Conservation (phyloP, 75 land plant genomes). For the Sequoiadendron giganteum region DNA sequence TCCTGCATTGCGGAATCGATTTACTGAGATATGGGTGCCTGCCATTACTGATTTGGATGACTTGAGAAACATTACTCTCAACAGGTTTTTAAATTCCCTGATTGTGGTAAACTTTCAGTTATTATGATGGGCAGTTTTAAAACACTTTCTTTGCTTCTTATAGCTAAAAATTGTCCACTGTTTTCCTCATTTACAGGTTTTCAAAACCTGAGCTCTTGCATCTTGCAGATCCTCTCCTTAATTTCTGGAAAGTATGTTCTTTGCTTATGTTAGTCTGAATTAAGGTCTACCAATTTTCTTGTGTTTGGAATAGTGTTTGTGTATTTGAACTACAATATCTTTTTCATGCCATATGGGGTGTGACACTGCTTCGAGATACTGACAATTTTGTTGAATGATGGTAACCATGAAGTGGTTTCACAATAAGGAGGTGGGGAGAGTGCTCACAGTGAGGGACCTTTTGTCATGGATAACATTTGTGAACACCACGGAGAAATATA, state of each 20-base stretch:
- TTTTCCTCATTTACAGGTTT: conserved; percentile 42
- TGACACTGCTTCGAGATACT: conserved; percentile 1
- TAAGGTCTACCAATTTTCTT: background rate
- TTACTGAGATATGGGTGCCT: conserved; percentile 99
- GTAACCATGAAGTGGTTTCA: conserved; percentile 76
- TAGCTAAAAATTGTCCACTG: background rate
- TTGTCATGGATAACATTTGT: conserved; percentile 87
- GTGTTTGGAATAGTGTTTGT: background rate
- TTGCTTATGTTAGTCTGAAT: background rate
- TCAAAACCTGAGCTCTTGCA: conserved; percentile 31
- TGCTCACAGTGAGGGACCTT: conserved; percentile 87
- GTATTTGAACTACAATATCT: background rate
- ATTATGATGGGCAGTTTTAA: background rate
- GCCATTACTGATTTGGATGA: conserved; percentile 65
- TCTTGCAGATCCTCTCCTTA: conserved; percentile 55
- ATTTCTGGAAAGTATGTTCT: conserved; percentile 73
- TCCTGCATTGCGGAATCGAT: conserved; percentile 93
- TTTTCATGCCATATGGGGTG: background rate
- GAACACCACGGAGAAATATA: conserved; percentile 45
- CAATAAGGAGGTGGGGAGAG: conserved; percentile 49
- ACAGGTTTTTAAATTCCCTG: conserved; percentile 41
- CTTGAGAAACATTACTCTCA: conserved; percentile 66
- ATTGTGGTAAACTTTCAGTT: background rate
- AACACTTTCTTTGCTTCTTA: conserved; percentile 8
- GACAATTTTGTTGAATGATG: background rate